Percentiles rank a stretch among this genome's conserved stretches.
Evolutionary conservation across 2,329 filamentous ascomycete genomes (phyloP).

Genomic region (Curvularia verruculosa): DNA sequence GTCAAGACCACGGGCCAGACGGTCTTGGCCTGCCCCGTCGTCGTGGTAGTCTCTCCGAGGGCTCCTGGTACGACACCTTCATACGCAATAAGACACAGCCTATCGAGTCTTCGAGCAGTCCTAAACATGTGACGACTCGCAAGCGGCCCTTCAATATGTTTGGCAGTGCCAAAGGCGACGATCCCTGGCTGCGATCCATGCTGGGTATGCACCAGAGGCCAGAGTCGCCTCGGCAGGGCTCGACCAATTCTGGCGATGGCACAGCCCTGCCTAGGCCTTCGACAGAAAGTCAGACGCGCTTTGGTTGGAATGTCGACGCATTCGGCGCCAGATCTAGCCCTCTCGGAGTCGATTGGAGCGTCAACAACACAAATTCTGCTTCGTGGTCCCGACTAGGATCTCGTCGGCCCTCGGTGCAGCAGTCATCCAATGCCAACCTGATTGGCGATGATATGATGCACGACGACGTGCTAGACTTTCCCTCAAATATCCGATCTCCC

Average conservation of each 20-base stretch:
- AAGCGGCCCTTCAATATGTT: constrained; percentile 59
- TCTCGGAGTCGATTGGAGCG: constrained; percentile 51
- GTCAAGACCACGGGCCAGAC: constrained; percentile 58
- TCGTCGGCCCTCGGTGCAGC: constrained; percentile 78
- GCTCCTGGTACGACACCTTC: constrained; percentile 62
- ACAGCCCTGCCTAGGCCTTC: constrained; percentile 47
- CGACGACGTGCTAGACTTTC: constrained; percentile 58
- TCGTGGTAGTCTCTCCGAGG: constrained; percentile 60
- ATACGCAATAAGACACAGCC: constrained; percentile 49
- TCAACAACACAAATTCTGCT: constrained; percentile 43
- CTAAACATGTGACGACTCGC: constrained; percentile 49
- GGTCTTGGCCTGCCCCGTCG: constrained; percentile 58
- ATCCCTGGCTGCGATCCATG: constrained; percentile 55
- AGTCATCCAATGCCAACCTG: constrained; percentile 71
- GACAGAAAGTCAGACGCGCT: constrained; percentile 47
- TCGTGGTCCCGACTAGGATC: constrained; percentile 80
- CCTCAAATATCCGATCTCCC: constrained; percentile 57
- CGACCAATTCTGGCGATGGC: constrained; percentile 63
- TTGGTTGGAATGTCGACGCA: constrained; percentile 46
- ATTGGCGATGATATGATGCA: constrained; percentile 58
- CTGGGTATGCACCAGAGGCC: constrained; percentile 50
- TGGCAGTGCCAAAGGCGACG: constrained; percentile 58
- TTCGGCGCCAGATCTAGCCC: constrained; percentile 52
- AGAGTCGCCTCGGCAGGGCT: constrained; percentile 67
- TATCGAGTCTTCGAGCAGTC: constrained; percentile 40